These are phyloP conservation scores for Gloeopeniophorella convolvens DNA, from an alignment of 768 basidiomycete species.

Conservation along the genomic window DNA sequence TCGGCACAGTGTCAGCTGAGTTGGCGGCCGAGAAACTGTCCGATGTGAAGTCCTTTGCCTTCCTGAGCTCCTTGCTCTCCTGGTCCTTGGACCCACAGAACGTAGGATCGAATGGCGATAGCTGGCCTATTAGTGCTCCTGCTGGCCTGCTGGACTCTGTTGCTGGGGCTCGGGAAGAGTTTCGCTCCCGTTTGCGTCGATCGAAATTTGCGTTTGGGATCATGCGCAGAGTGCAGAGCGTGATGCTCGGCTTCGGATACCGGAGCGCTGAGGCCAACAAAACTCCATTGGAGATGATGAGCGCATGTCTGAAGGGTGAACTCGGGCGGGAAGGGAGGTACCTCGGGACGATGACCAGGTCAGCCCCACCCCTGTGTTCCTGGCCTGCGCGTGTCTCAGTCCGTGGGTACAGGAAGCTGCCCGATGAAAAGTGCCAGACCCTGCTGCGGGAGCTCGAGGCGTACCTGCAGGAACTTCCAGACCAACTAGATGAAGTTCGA, in stretches of 20 bases:
- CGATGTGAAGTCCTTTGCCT: slow-evolving; percentile 25
- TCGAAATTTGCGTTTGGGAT: slow-evolving; percentile 46
- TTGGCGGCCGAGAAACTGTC: slow-evolving; percentile 13
- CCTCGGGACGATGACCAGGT: slow-evolving; percentile 46
- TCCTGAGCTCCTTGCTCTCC: slow-evolving; percentile 28
- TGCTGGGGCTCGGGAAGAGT: slow-evolving; percentile 33
- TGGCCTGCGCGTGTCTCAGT: background rate
- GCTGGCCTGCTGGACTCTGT: slow-evolving; percentile 31
- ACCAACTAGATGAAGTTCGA: background rate
- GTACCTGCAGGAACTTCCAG: slow-evolving; percentile 31
- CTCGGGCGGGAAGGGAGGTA: slow-evolving; percentile 38
- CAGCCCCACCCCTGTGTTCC: slow-evolving; percentile 18
- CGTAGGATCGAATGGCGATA: background rate
- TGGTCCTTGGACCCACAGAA: slow-evolving; percentile 19
- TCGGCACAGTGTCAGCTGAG: slow-evolving; percentile 2
- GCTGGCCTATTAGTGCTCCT: slow-evolving; percentile 27
- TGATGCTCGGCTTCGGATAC: slow-evolving; percentile 39
- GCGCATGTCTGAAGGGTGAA: slow-evolving; percentile 39
- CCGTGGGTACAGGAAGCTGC: slow-evolving; percentile 36
- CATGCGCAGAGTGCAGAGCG: slow-evolving; percentile 37
- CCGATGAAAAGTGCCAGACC: slow-evolving; percentile 26
- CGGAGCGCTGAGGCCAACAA: slow-evolving; percentile 24
- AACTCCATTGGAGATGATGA: slow-evolving; percentile 35
- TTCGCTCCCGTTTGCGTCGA: slow-evolving; percentile 28
- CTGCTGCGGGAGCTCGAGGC: slow-evolving; percentile 38